These are phyloP conservation scores for Cucurbita maxima DNA, from an alignment of 306 rosid species.

Conservation along the genomic window DNA sequence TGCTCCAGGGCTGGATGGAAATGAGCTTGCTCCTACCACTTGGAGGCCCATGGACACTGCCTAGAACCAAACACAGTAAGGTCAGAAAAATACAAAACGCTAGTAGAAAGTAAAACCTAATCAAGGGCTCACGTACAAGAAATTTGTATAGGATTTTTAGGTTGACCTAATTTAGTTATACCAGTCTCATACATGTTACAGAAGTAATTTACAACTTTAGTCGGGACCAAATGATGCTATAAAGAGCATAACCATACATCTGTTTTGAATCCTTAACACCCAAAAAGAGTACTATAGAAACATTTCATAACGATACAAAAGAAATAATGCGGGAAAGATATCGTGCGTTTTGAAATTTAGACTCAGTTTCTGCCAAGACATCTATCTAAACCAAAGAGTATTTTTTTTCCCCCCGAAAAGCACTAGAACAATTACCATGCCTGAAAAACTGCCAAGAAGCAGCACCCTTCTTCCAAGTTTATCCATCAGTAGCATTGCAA, in stretches of 20 bases:
- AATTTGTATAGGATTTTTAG: not conserved
- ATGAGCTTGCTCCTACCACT: constrained; percentile 56
- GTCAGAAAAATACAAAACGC: not conserved
- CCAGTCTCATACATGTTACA: not conserved
- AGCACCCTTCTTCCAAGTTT: constrained; percentile 83
- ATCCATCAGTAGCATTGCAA: constrained; percentile 88
- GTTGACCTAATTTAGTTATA: not conserved
- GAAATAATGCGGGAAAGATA: not conserved
- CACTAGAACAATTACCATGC: constrained; percentile 55
- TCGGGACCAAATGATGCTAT: not conserved
- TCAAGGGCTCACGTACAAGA: not conserved
- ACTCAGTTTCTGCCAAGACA: not conserved
- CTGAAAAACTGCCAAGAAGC: constrained; percentile 81
- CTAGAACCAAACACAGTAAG: constrained; percentile 15
- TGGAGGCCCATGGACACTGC: constrained; percentile 64
- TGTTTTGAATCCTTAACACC: not conserved
- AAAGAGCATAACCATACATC: not conserved
- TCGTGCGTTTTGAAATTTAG: not conserved
- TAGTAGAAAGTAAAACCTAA: not conserved
- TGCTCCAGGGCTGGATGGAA: constrained; percentile 30
- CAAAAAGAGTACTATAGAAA: not conserved
- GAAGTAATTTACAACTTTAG: not conserved
- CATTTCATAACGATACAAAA: not conserved
- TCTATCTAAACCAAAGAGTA: not conserved
- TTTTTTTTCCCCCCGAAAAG: not conserved